phyloP scores from a whole-genome alignment of 2,329 filamentous ascomycete genomes.

The Curvularia sp. region DNA sequence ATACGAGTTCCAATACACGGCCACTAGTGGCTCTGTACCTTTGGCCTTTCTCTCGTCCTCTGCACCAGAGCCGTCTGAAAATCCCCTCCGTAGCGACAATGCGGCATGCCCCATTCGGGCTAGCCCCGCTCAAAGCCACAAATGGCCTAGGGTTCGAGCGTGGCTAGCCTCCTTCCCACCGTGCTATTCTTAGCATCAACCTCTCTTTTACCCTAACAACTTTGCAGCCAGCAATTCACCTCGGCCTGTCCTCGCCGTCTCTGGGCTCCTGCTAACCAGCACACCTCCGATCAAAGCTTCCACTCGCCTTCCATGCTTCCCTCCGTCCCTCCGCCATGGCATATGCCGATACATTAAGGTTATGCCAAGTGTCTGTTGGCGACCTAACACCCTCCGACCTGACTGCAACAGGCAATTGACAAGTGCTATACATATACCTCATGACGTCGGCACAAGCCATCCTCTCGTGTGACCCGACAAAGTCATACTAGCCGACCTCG shows the following conservation, averaged over 20 bases:
- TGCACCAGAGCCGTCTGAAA: slow-evolving; percentile 8
- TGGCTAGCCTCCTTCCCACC: slow-evolving; percentile 14
- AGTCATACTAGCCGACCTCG: slow-evolving; percentile 25
- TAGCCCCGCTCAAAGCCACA: slow-evolving; percentile 31
- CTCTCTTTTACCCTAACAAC: slow-evolving; percentile 22
- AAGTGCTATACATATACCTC: slow-evolving; percentile 4
- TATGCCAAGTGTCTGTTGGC: neutral
- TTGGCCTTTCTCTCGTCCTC: neutral
- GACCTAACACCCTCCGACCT: neutral
- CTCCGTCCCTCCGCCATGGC: neutral
- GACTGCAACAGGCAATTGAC: neutral
- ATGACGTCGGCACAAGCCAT: slow-evolving; percentile 14
- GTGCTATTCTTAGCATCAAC: slow-evolving; percentile 46
- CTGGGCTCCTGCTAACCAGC: slow-evolving; percentile 18
- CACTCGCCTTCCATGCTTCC: slow-evolving; percentile 4
- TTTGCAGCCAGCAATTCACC: slow-evolving; percentile 6
- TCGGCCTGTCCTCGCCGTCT: slow-evolving; percentile 6
- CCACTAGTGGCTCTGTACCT: neutral
- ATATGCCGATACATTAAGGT: neutral
- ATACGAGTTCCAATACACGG: neutral
- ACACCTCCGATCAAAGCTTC: slow-evolving; percentile 16
- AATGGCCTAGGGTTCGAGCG: slow-evolving; percentile 30
- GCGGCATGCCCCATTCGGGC: slow-evolving; percentile 24
- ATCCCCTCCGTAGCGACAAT: slow-evolving; percentile 41
- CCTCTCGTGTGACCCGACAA: slow-evolving; percentile 5